Conservation (phyloP, 1,139 yeast species). For the Pichia sp. region DNA sequence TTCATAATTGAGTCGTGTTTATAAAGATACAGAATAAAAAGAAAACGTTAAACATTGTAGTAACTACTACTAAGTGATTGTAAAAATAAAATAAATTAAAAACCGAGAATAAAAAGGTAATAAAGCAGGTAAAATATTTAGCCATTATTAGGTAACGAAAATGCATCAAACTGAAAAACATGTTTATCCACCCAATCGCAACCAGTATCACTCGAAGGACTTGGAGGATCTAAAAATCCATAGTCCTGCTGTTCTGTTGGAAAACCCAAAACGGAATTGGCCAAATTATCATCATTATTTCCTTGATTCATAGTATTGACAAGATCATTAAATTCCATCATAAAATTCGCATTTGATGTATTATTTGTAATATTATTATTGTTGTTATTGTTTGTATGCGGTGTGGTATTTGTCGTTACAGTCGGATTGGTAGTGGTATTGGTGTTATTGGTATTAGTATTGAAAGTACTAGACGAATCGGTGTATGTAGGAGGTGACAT, state of each 20-base stretch:
- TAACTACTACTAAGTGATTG: too few species aligned
- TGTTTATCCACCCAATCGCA: slow-evolving; percentile 50
- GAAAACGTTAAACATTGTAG: too few species aligned
- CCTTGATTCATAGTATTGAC: slow-evolving; percentile 9
- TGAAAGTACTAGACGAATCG: background rate
- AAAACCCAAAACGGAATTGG: slow-evolving; percentile 3
- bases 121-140: background rate
- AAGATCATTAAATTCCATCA: slow-evolving; percentile 13
- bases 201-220: slow-evolving; percentile 44
- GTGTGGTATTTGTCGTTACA: background rate
- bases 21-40: too few species aligned
- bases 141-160: slow-evolving; percentile 13
- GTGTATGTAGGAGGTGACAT: background rate
- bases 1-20: too few species aligned
- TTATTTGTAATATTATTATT: slow-evolving; percentile 1
- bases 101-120: background rate
- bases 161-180: slow-evolving; percentile 31
- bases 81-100: background rate
- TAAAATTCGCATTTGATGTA: slow-evolving; percentile 2
- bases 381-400: background rate
- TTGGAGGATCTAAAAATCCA: slow-evolving; percentile 20
- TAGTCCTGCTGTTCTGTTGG: slow-evolving; percentile 10
- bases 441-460: background rate
- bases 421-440: background rate
- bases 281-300: background rate